Evolutionary conservation across 148 eudicot species (phyloP), one percentile per base, ranked within the genome.

Genomic region (Persicaria tinctoria): DNA sequence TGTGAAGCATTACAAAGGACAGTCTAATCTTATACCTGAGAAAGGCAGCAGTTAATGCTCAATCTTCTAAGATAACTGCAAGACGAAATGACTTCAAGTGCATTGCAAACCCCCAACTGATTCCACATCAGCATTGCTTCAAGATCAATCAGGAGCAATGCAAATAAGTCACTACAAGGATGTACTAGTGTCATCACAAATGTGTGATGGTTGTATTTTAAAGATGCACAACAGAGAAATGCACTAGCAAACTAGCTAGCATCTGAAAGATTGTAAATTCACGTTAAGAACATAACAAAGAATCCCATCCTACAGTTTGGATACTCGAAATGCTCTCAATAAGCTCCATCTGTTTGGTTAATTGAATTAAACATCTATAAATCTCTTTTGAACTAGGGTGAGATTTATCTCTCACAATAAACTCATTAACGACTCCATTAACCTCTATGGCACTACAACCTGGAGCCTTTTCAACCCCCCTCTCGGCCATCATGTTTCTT

Each of bases 401-500:
- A 59, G 79, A 68, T 68, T 71, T 82, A 77, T 86, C 88, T 54
- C 84, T 84, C 46, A 74, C 86, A 51, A 79, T 60, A 76, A 86
- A 86, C 11, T 76, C 70, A 76, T 86, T 73, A 23, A 83, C 54
- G 50, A n/a, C 81, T 32, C 87, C 88, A 85, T 85, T 72, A 68
- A 85, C 78, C 80, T 89, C 87, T 76, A 89, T 79, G 70, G 89
- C 79, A 79, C 93, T 89, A 74, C 85, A 84, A 46, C 90, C 90
- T 64, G 93, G 93, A 76, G 84, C 85, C 79, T 89, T 89, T 72
- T 85, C 87, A 5, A 87, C 81, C 51, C 85, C 77, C 73, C 83
- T 84, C 7, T 76, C 74, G 49, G 51, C 70, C 93, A 89, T 89
- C 87, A 84, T 75, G 73, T 57, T 83, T 82, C 93, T 83, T 17